Conservation (phyloP, 345 rosid species). For the Ailanthus altissimus region DNA sequence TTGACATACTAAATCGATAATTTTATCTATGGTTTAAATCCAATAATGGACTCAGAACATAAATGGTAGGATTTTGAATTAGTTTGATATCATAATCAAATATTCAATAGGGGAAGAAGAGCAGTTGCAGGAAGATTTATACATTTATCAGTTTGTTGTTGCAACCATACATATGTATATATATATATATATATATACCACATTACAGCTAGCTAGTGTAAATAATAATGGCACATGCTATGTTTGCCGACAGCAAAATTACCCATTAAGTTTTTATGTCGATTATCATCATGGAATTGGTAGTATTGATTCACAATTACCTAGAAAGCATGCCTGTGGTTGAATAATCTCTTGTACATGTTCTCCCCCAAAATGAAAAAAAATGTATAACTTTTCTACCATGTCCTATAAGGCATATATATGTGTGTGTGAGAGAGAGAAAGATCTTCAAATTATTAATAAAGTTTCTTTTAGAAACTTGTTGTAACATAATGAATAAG, state of each 20-base stretch:
- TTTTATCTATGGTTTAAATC: too few relatives aligned
- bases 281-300: background rate
- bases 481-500: background rate
- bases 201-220: slow-evolving; percentile 1
- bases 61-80: background rate
- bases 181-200: background rate
- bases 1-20: too few relatives aligned
- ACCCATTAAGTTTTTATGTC: background rate
- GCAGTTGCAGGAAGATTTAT: background rate
- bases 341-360: background rate
- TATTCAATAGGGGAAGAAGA: background rate
- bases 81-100: background rate
- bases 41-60: too few relatives aligned
- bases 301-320: background rate
- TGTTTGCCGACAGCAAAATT: slow-evolving; percentile 27
- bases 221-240: slow-evolving; percentile 20
- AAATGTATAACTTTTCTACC: background rate
- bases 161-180: background rate
- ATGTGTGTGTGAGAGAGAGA: background rate
- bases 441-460: background rate
- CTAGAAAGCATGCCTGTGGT: background rate
- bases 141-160: slow-evolving; percentile 16
- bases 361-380: background rate
- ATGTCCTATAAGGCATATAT: too few relatives aligned
- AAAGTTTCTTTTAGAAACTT: background rate